Conservation (phyloP, 202 grass and related monocot genomes). For the Setaria italica region DNA sequence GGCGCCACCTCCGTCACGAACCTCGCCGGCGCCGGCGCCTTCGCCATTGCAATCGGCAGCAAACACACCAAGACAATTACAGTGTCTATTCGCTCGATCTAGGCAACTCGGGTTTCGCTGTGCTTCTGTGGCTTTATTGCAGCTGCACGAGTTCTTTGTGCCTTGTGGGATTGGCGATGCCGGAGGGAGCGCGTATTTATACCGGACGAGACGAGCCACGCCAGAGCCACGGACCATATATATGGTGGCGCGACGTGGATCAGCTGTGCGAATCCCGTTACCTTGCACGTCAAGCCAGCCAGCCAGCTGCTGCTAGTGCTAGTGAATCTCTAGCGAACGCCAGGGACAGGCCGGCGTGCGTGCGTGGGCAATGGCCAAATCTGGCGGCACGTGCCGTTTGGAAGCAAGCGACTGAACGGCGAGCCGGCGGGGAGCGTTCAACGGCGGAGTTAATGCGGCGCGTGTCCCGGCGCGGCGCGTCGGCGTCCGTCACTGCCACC, state of each 20-base stretch:
- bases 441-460: constrained; percentile 1
- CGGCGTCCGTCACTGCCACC: constrained; percentile 2
- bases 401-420: neutral
- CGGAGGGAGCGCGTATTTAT: neutral
- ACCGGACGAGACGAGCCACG: neutral
- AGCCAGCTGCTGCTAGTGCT: too few relatives aligned
- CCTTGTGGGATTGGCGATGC: neutral
- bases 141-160: neutral
- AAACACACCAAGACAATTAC: too few relatives aligned
- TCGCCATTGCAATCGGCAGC: constrained; percentile 20
- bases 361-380: too few relatives aligned
- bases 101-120: neutral
- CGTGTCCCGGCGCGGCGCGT: neutral
- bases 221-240: neutral
- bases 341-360: too few relatives aligned
- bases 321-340: too few relatives aligned
- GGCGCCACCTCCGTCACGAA: constrained; percentile 75
- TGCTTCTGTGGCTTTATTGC: neutral
- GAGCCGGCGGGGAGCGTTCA: neutral
- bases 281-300: neutral
- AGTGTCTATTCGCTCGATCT: neutral
- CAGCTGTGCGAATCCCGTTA: constrained; percentile 27
- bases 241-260: constrained; percentile 28
- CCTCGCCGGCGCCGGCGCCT: constrained; percentile 48
- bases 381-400: neutral